Conservation (phyloP, 2,329 filamentous ascomycete genomes). For the Xylariaceae sp. region DNA sequence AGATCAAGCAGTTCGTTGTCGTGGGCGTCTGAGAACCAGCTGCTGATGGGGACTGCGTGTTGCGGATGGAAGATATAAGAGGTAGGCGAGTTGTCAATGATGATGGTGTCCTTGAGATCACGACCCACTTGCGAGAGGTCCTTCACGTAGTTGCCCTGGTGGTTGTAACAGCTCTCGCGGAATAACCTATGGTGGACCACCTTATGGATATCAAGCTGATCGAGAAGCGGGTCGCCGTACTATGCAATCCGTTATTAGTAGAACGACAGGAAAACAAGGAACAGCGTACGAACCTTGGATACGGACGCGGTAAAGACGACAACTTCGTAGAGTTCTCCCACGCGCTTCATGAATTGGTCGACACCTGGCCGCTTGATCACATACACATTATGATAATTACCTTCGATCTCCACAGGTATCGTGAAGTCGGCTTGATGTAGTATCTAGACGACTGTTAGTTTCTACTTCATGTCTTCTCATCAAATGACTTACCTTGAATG, state of each 20-base stretch:
- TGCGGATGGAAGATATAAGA: slow-evolving; percentile 99
- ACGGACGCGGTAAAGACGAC: slow-evolving; percentile 98
- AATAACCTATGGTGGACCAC: slow-evolving; percentile 96
- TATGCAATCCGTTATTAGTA: slow-evolving; percentile 35
- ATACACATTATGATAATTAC: slow-evolving; percentile 98
- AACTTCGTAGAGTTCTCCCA: slow-evolving; percentile 96
- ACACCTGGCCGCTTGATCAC: slow-evolving; percentile 99
- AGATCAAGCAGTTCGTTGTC: slow-evolving; percentile 97
- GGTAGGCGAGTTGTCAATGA: slow-evolving; percentile 98
- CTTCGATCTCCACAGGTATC: slow-evolving; percentile 97
- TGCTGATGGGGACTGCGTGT: slow-evolving; percentile 97
- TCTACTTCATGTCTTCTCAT: background rate
- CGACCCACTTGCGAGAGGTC: slow-evolving; percentile 95
- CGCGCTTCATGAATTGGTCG: slow-evolving; percentile 97
- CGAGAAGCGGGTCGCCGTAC: slow-evolving; percentile 94
- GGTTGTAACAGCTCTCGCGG: slow-evolving; percentile 98
- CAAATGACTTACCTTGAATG: slow-evolving; percentile 76
- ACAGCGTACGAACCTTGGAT: slow-evolving; percentile 69
- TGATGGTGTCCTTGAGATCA: slow-evolving; percentile 95
- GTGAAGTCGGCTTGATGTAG: slow-evolving; percentile 98
- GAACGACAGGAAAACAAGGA: background rate
- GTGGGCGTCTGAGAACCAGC: slow-evolving; percentile 99
- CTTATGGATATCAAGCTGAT: slow-evolving; percentile 95
- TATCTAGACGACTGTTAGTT: slow-evolving; percentile 55
- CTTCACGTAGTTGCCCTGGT: slow-evolving; percentile 99